A percentile compares a stretch with the other conserved stretches of the same genome.
phyloP scores from a whole-genome alignment of 768 basidiomycete species.

The Serendipita indica region DNA sequence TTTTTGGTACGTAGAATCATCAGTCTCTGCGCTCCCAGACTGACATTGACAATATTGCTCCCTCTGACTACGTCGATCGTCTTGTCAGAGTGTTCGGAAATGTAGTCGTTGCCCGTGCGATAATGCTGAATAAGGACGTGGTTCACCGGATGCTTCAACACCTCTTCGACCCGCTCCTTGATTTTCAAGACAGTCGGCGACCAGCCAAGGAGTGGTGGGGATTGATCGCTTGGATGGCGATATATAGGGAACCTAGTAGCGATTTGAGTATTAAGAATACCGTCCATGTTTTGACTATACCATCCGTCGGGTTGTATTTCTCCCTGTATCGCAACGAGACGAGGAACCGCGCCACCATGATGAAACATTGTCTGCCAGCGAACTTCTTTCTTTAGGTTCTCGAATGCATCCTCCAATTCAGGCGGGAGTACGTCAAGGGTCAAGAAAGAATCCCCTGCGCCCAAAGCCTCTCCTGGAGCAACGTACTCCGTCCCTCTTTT shows the following conservation, averaged over 20 bases:
- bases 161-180: conserved; percentile 44
- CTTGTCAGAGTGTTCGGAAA: conserved; percentile 79
- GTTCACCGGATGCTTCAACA: conserved; percentile 52
- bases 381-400: conserved; percentile 45
- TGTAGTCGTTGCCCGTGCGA: conserved; percentile 64
- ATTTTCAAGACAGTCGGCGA: conserved; percentile 54
- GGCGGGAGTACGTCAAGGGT: conserved; percentile 40
- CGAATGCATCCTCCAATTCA: conserved; percentile 44
- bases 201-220: conserved; percentile 51
- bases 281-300: conserved; percentile 20
- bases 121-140: conserved; percentile 76
- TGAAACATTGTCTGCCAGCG: conserved; percentile 62
- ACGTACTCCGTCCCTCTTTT: conserved; percentile 6
- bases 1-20: conserved; percentile 48
- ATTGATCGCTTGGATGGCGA: conserved; percentile 68
- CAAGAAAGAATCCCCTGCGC: conserved; percentile 56
- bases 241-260: conserved; percentile 53
- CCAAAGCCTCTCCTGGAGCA: conserved; percentile 18
- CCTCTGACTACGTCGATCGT: conserved; percentile 65
- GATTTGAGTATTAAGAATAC: not conserved
- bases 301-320: conserved; percentile 36
- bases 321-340: conserved; percentile 49
- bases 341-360: conserved; percentile 63
- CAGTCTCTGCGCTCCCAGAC: conserved; percentile 49
- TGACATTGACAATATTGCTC: conserved; percentile 67